phyloP scores from a whole-genome alignment of 495 filamentous ascomycete species.

The Neurospora sublineolata region DNA sequence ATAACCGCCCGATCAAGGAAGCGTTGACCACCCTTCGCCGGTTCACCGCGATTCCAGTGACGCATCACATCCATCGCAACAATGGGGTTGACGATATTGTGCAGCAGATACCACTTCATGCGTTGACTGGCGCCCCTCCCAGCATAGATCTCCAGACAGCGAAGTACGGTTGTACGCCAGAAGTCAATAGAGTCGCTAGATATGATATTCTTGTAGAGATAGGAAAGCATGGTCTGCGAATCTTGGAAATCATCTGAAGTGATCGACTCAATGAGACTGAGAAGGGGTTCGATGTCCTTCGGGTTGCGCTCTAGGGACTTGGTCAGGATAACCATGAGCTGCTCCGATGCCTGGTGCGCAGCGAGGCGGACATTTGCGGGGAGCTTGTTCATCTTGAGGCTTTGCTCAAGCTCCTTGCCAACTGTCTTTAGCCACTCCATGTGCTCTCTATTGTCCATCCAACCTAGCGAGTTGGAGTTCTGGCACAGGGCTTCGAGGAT shows the following conservation, averaged over 20 bases:
- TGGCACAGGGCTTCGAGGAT: conserved; percentile 64
- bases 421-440: conserved; percentile 58
- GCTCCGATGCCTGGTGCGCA: conserved; percentile 77
- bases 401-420: conserved; percentile 64
- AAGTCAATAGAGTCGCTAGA: conserved; percentile 78
- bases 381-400: conserved; percentile 56
- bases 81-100: conserved; percentile 88
- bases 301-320: conserved; percentile 62
- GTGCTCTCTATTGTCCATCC: conserved; percentile 68
- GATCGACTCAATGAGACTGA: conserved; percentile 69
- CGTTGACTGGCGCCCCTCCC: conserved; percentile 65
- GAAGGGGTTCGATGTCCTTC: conserved; percentile 79
- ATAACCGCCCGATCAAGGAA: conserved; percentile 82
- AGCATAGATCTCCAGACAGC: conserved; percentile 81
- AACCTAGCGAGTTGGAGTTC: conserved; percentile 46
- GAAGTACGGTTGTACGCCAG: conserved; percentile 70
- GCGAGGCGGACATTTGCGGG: conserved; percentile 66
- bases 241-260: conserved; percentile 72
- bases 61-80: conserved; percentile 92
- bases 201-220: conserved; percentile 79
- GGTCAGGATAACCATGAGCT: conserved; percentile 77
- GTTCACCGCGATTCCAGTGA: conserved; percentile 39
- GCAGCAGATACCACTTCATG: conserved; percentile 87
- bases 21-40: conserved; percentile 46
- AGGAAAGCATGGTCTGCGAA: conserved; percentile 60